These are phyloP conservation scores for Saccharomyces paradoxus DNA, from an alignment of 805 yeast species.

Conservation along the genomic window DNA sequence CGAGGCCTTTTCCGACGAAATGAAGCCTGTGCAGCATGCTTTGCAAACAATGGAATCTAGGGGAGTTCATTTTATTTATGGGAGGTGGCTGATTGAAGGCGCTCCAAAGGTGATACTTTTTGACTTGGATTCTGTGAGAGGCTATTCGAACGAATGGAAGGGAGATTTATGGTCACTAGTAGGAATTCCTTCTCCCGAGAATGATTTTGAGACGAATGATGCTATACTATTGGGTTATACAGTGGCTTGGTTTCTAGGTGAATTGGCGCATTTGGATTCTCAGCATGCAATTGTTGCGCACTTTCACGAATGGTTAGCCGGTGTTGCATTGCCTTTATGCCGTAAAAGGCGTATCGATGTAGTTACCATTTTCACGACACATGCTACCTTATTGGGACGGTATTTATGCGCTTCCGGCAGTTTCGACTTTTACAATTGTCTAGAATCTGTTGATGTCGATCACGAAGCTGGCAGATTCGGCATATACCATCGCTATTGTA, in stretches of 20 bases:
- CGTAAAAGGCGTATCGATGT: constrained; percentile 86
- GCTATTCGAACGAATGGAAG: constrained; percentile 84
- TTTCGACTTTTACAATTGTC: constrained; percentile 89
- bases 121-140: constrained; percentile 68
- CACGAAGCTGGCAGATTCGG: constrained; percentile 98
- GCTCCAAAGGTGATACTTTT: constrained; percentile 90
- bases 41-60: constrained; percentile 72
- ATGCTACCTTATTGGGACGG: constrained; percentile 91
- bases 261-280: constrained; percentile 73
- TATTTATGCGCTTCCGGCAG: constrained; percentile 95
- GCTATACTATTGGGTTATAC: constrained; percentile 88
- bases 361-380: constrained; percentile 93
- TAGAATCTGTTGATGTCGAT: constrained; percentile 85
- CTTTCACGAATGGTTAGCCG: constrained; percentile 97
- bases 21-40: constrained; percentile 32
- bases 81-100: constrained; percentile 96
- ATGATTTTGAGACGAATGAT: constrained; percentile 82
- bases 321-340: constrained; percentile 88
- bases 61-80: constrained; percentile 78
- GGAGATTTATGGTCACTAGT: constrained; percentile 83
- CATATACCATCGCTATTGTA: constrained; percentile 92
- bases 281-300: constrained; percentile 88
- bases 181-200: constrained; percentile 89
- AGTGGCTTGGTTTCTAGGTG: constrained; percentile 96
- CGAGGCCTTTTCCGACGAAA: constrained; percentile 22